phyloP scores from a whole-genome alignment of 257 asterid genomes.

The Leptodermis oblonga region DNA sequence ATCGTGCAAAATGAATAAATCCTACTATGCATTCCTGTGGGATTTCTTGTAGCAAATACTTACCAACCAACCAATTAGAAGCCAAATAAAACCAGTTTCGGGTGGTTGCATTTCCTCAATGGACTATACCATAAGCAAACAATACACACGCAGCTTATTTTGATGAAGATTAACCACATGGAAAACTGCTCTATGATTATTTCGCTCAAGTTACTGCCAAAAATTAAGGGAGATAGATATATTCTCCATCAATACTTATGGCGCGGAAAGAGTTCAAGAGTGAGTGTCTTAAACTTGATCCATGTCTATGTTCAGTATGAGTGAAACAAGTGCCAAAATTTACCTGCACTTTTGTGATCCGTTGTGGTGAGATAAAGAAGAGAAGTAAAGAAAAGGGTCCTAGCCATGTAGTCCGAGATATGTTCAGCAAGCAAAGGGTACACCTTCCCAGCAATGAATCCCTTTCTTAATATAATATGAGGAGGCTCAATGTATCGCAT shows the following conservation, averaged over 20 bases:
- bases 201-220: neutral
- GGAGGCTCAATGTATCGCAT: constrained; percentile 96
- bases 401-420: constrained; percentile 78
- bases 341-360: constrained; percentile 85
- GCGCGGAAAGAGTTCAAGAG: neutral
- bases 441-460: constrained; percentile 77
- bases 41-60: neutral
- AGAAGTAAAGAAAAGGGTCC: constrained; percentile 80
- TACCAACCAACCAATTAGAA: neutral
- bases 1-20: neutral
- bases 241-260: neutral
- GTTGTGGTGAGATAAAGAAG: constrained; percentile 81
- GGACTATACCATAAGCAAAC: neutral
- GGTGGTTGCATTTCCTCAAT: neutral
- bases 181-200: neutral
- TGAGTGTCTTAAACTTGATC: too few relatives aligned
- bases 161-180: neutral
- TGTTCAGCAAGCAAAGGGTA: constrained; percentile 88
- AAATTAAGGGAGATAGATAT: neutral
- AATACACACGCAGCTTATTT: neutral
- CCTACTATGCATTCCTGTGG: neutral
- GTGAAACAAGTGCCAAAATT: neutral
- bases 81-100: neutral
- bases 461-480: constrained; percentile 86
- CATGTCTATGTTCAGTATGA: too few relatives aligned